Conservation (phyloP, 495 filamentous ascomycete species). For the Aspergillus kassunensis region DNA sequence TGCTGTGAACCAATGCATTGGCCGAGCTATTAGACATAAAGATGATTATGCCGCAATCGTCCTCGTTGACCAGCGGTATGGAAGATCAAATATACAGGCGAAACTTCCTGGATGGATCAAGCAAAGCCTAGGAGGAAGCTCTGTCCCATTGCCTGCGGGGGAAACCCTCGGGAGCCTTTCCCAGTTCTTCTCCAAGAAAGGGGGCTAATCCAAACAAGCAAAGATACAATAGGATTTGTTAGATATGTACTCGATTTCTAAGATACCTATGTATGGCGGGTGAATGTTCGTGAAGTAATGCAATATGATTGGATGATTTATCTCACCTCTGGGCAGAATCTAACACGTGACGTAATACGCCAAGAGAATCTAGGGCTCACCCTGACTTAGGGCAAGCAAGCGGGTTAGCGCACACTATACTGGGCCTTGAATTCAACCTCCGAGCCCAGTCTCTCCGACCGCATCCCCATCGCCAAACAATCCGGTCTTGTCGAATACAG, state of each 20-base stretch:
- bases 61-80: conserved; percentile 77
- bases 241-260: too few species aligned
- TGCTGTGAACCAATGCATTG: conserved; percentile 94
- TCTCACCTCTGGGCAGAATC: too few species aligned
- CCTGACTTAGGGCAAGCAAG: conserved; percentile 33
- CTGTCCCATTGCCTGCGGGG: conserved; percentile 24
- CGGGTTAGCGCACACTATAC: conserved; percentile 43
- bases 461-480: conserved; percentile 42
- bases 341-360: conserved; percentile 16
- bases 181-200: conserved; percentile 31
- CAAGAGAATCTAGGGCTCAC: conserved; percentile 19
- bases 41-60: conserved; percentile 88
- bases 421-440: conserved; percentile 43
- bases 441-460: conserved; percentile 33
- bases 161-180: conserved; percentile 29
- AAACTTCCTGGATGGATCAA: conserved; percentile 92
- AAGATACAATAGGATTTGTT: too few species aligned
- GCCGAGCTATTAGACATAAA: conserved; percentile 83
- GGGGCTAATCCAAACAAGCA: too few species aligned
- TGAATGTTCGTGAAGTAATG: too few species aligned
- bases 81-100: conserved; percentile 57
- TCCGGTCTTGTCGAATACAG: conserved; percentile 45
- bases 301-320: too few species aligned
- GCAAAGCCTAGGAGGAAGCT: conserved; percentile 30
- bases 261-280: too few species aligned